These are phyloP conservation scores for Sugiyamaella xylanicola DNA, from an alignment of 1,139 yeast genomes.

Conservation along the genomic window DNA sequence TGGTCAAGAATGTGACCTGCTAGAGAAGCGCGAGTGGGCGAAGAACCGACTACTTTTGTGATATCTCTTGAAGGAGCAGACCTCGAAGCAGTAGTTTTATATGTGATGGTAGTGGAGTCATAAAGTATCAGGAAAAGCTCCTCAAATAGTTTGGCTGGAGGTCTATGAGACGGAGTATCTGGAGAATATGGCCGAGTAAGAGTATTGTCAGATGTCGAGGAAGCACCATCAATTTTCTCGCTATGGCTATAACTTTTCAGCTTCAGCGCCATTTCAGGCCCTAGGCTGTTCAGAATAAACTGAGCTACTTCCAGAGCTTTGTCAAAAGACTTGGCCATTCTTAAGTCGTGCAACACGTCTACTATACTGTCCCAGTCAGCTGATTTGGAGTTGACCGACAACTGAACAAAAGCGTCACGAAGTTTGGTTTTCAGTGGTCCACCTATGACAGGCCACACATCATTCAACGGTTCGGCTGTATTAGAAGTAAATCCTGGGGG, in stretches of 20 bases:
- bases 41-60: constrained; percentile 7
- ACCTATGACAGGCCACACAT: neutral
- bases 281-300: neutral
- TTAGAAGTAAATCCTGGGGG: constrained; percentile 3
- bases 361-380: constrained; percentile 13
- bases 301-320: constrained; percentile 7
- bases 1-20: constrained; percentile 21
- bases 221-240: too few species aligned
- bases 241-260: too few species aligned
- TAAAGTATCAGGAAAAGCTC: constrained; percentile 8
- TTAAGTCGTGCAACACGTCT: constrained; percentile 6
- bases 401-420: neutral
- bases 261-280: too few species aligned
- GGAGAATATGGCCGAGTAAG: too few species aligned
- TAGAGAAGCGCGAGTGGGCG: constrained; percentile 20
- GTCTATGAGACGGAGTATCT: neutral
- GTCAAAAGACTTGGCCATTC: neutral
- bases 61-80: neutral
- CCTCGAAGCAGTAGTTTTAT: neutral
- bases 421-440: neutral
- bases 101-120: neutral
- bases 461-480: neutral
- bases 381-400: neutral
- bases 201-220: too few species aligned
- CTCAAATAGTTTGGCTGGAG: constrained; percentile 1